Conservation (phyloP, 208 protist species). For the Trypanosoma vivax region DNA sequence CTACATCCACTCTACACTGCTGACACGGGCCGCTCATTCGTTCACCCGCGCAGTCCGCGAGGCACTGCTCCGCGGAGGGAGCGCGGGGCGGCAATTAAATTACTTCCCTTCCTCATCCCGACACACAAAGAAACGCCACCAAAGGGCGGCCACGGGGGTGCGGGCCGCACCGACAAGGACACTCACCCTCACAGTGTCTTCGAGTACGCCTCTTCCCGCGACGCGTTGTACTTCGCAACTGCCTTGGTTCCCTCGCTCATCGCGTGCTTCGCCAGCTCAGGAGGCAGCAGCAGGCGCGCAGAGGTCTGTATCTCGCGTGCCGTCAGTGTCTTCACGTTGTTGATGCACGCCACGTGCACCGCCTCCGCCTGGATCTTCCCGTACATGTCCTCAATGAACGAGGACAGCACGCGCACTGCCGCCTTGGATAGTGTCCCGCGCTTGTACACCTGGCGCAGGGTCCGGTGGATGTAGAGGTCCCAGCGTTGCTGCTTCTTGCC, state of each 20-base stretch:
- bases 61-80: too few species aligned
- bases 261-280: slow-evolving; percentile 98
- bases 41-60: too few species aligned
- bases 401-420: slow-evolving; percentile 97
- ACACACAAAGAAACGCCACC: too few species aligned
- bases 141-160: too few species aligned
- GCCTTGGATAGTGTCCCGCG: slow-evolving; percentile 94
- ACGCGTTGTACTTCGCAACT: slow-evolving; percentile 94
- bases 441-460: slow-evolving; percentile 97
- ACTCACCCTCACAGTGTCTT: slow-evolving; percentile 24
- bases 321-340: slow-evolving; percentile 95
- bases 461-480: slow-evolving; percentile 92
- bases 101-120: too few species aligned
- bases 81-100: too few species aligned
- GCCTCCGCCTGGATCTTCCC: slow-evolving; percentile 96
- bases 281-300: slow-evolving; percentile 96
- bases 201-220: slow-evolving; percentile 65
- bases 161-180: too few species aligned
- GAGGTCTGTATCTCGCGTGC: slow-evolving; percentile 98
- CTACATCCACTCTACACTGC: too few species aligned
- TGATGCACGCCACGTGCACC: slow-evolving; percentile 94
- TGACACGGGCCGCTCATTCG: too few species aligned
- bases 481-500: slow-evolving; percentile 87
- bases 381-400: slow-evolving; percentile 99
- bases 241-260: slow-evolving; percentile 99